Percentiles rank a stretch among this genome's conserved stretches.
Evolutionary conservation across 306 rosid species (phyloP).

Genomic region (Sicyos edulis): DNA sequence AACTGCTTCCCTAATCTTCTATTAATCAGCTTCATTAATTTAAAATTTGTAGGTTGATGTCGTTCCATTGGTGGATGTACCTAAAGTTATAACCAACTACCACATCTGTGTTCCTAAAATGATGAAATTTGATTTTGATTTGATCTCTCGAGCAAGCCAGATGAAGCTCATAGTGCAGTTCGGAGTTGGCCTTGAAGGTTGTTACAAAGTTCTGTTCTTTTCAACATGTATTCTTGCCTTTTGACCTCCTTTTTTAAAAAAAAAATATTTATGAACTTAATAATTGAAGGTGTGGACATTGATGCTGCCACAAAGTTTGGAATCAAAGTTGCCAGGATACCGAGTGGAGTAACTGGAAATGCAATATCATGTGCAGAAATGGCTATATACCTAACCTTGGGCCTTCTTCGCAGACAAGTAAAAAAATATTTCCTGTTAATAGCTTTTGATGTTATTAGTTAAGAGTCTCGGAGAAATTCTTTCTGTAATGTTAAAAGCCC

Average conservation of each 20-base stretch:
- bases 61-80: constrained; percentile 58
- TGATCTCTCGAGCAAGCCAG: constrained; percentile 56
- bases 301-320: constrained; percentile 84
- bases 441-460: constrained; percentile 16
- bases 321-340: constrained; percentile 85
- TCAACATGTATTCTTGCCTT: neutral
- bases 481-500: neutral
- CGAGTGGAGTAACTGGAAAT: constrained; percentile 60
- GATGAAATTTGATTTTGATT: constrained; percentile 55
- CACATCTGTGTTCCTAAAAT: constrained; percentile 51
- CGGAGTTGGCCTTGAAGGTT: constrained; percentile 94
- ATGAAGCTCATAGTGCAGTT: constrained; percentile 83
- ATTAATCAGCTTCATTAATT: constrained; percentile 13
- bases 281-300: constrained; percentile 67
- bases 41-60: constrained; percentile 57
- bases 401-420: constrained; percentile 89
- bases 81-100: constrained; percentile 50
- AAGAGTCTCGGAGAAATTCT: constrained; percentile 4
- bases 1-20: constrained; percentile 1
- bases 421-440: constrained; percentile 12
- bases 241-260: neutral
- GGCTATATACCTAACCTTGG: constrained; percentile 75
- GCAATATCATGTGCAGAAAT: constrained; percentile 88
- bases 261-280: constrained; percentile 14
- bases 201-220: constrained; percentile 17